Conservation (phyloP, 495 filamentous ascomycete genomes). For the Trichoderma virens region DNA sequence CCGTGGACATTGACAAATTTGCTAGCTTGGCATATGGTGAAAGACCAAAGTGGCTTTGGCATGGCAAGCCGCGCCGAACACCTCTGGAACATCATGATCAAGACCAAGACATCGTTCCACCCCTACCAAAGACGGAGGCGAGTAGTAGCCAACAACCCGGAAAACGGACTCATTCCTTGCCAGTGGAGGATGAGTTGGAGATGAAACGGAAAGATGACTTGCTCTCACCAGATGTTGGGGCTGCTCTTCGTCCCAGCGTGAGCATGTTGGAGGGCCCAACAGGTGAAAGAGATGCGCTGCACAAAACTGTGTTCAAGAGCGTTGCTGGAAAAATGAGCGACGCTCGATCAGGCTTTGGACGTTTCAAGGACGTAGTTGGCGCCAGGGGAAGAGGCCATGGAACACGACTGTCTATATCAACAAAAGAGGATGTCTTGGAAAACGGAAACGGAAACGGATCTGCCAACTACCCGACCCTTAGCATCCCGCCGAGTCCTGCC, state of each 20-base stretch:
- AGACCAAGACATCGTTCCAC: constrained; percentile 46
- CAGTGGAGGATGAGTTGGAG: constrained; percentile 40
- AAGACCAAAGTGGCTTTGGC: constrained; percentile 87
- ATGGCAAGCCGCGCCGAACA: constrained; percentile 65
- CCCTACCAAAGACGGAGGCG: constrained; percentile 56
- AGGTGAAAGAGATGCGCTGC: constrained; percentile 61
- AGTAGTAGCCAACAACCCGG: neutral
- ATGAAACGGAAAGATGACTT: constrained; percentile 34
- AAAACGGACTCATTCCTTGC: constrained; percentile 25
- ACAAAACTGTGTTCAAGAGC: constrained; percentile 65
- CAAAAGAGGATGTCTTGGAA: constrained; percentile 33
- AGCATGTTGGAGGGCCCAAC: constrained; percentile 38
- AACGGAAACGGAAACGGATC: constrained; percentile 2
- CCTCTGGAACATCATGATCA: constrained; percentile 44
- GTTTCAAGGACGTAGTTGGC: constrained; percentile 79
- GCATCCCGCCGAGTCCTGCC: neutral
- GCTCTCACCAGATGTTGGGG: constrained; percentile 26
- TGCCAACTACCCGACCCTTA: neutral
- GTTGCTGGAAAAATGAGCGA: constrained; percentile 75
- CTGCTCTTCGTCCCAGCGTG: constrained; percentile 29
- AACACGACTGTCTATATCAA: constrained; percentile 32
- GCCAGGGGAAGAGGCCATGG: constrained; percentile 39
- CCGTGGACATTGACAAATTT: constrained; percentile 78
- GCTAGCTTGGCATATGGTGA: constrained; percentile 67
- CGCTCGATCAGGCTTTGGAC: constrained; percentile 72